Conservation (phyloP, 83 land plant genomes). For the Larix sibirica region DNA sequence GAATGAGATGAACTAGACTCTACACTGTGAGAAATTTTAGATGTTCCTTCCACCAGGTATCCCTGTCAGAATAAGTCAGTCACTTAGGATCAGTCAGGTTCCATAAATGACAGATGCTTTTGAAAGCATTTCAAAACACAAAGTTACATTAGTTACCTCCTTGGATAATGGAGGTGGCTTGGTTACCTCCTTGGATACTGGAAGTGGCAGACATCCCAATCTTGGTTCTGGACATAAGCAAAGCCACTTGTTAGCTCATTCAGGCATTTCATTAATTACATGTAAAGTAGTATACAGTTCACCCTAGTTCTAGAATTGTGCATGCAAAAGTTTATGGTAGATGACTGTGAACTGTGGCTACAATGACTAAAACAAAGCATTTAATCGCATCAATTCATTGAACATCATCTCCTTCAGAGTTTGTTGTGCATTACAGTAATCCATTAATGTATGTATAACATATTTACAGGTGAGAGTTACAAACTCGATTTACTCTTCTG, state of each 20-base stretch:
- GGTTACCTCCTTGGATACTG: conserved; percentile 13
- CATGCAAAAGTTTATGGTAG: neutral
- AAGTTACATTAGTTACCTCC: conserved; percentile 7
- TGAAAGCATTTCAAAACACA: neutral
- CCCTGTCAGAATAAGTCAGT: conserved; percentile 33
- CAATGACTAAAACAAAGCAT: no score
- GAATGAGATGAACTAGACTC: conserved; percentile 58
- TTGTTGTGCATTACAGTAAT: no score
- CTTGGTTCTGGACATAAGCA: conserved; percentile 17
- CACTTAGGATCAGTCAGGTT: neutral
- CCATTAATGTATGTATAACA: no score
- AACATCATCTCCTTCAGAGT: no score
- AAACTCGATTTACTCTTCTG: no score
- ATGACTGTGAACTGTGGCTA: neutral
- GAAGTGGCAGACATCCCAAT: neutral
- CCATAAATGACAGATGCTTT: neutral
- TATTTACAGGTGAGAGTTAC: no score
- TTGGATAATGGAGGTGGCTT: conserved; percentile 1
- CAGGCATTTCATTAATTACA: neutral
- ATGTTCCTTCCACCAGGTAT: conserved; percentile 12
- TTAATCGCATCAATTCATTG: no score
- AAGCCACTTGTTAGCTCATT: neutral
- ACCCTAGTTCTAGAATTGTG: neutral
- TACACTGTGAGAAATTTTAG: conserved; percentile 22
- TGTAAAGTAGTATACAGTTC: neutral